Evolutionary conservation across 176 grass and related monocot genomes (phyloP).

Genomic region (Cenchrus americanus): DNA sequence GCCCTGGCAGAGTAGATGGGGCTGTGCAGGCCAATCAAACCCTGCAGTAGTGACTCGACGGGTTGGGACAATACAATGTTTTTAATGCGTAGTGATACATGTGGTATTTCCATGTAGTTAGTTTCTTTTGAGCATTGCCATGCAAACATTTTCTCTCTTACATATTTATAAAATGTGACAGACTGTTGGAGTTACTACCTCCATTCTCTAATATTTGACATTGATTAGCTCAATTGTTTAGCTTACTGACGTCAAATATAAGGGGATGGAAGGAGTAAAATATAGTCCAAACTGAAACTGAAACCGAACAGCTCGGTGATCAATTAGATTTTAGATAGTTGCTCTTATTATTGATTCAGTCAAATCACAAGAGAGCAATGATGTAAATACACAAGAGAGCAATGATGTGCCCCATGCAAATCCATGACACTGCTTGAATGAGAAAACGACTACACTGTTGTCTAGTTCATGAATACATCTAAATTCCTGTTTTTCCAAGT

Average conservation of each 20-base stretch:
- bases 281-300: neutral
- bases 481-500: too few relatives aligned
- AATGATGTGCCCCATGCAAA: neutral
- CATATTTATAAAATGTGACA: neutral
- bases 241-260: too few relatives aligned
- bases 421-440: neutral
- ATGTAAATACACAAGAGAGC: neutral
- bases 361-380: neutral
- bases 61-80: neutral
- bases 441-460: neutral
- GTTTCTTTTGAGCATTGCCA: neutral
- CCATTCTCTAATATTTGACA: too few relatives aligned
- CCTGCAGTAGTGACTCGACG: neutral
- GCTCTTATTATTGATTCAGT: neutral
- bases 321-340: neutral
- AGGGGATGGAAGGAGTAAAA: too few relatives aligned
- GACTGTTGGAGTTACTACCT: neutral
- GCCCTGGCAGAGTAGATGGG: neutral
- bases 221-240: too few relatives aligned
- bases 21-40: neutral
- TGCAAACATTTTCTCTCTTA: neutral
- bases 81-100: neutral
- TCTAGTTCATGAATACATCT: neutral
- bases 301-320: neutral
- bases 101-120: neutral